Evolutionary conservation across 2,329 filamentous ascomycete species (phyloP).

Genomic region (Penicillium sclerotiorum): DNA sequence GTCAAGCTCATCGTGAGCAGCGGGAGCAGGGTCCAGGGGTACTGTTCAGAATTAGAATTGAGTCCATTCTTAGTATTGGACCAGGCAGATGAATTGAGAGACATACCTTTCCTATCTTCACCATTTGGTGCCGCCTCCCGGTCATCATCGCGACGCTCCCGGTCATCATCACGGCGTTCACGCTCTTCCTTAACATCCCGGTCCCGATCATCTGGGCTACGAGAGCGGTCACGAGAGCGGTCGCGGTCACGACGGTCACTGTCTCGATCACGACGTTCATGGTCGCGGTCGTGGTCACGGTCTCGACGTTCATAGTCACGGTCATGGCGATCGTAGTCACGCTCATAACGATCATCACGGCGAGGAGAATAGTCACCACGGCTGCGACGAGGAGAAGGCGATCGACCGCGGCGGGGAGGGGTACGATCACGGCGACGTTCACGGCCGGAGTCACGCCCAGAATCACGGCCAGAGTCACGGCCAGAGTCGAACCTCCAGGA

Average conservation of each 20-base stretch:
- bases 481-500: slow-evolving; percentile 98
- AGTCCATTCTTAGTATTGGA: too few species aligned
- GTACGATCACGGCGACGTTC: slow-evolving; percentile 63
- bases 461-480: slow-evolving; percentile 75
- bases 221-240: slow-evolving; percentile 42
- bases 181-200: slow-evolving; percentile 26
- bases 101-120: slow-evolving; percentile 84
- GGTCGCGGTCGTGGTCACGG: slow-evolving; percentile 76
- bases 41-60: slow-evolving; percentile 36
- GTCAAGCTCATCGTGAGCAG: slow-evolving; percentile 91
- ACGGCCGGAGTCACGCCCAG: slow-evolving; percentile 1
- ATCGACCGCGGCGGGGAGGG: slow-evolving; percentile 72
- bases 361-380: slow-evolving; percentile 78
- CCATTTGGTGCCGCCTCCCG: slow-evolving; percentile 79
- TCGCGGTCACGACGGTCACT: slow-evolving; percentile 63
- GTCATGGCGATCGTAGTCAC: slow-evolving; percentile 70
- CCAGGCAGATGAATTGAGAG: too few species aligned
- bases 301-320: slow-evolving; percentile 71
- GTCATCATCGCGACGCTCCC: slow-evolving; percentile 69
- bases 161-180: slow-evolving; percentile 59
- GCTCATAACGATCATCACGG: slow-evolving; percentile 82
- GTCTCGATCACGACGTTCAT: slow-evolving; percentile 70
- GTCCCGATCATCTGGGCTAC: slow-evolving; percentile 54
- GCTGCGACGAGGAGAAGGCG: slow-evolving; percentile 59
- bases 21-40: slow-evolving; percentile 74